Evolutionary conservation across 441 rosid genomes (phyloP), one percentile per base, ranked within the genome.

Genomic region (Mallotus japonicus): DNA sequence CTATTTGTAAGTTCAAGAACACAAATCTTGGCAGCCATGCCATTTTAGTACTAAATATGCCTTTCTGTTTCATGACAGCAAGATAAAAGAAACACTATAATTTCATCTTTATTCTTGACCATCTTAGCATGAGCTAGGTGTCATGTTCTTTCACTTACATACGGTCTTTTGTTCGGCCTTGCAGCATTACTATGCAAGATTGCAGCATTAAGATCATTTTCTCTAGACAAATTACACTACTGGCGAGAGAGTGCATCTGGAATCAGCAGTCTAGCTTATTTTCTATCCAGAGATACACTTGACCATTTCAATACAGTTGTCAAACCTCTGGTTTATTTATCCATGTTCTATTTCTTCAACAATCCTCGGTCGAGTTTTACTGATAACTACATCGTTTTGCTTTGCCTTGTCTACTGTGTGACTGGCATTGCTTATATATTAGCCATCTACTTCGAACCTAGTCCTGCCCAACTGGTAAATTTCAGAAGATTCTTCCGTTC

Each of bases 131-230:
- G 51, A 50, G 37, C 40, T 62, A 28, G 40, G 34, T n/a, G 13
- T 8, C 50, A 17, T 15, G 13, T 32, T 19, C 11, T 50, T 49
- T 40, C 51, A 64, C 16, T 44, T 10, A 11, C 53, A 37, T 37
- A 2, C 65, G 2, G 55, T 62, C 63, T 71, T 61, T 46, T 3
- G 12, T 67, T 40, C 13, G 50, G 70, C n/a, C 65, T 83, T 77
- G 70, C 93, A 95, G 99, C 98, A 68, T 87, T 95, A 55, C 88
- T 95, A 14, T 92, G 98, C 91, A 88, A 90, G 82, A 93, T 93
- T 73, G 81, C 98, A 5, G 96, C 98, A 24, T 78, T 95, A 83
- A 86, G 99, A 83, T 84, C 99, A 32, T 91, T 93, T 80, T 84
- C 97, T 42, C 86, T 79, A 62, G 97, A 95, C 78, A 95, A 93